These are phyloP conservation scores for Sporobolomyces roseus DNA, from an alignment of 768 basidiomycete species.

Conservation along the genomic window DNA sequence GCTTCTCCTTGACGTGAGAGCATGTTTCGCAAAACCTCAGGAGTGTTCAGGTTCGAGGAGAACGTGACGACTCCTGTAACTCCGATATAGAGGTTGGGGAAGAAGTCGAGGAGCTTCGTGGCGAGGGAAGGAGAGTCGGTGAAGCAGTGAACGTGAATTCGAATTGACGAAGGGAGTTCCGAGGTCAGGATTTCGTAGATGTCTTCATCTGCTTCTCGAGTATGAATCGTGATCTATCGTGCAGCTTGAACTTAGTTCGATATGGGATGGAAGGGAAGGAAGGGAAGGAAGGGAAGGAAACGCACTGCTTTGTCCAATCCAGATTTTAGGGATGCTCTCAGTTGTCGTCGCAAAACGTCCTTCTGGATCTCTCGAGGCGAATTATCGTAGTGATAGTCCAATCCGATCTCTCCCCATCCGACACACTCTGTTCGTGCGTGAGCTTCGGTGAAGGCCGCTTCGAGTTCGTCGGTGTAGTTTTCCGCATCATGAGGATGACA, in stretches of 20 bases:
- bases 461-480: constrained; percentile 64
- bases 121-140: constrained; percentile 76
- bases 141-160: constrained; percentile 78
- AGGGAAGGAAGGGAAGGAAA: not conserved
- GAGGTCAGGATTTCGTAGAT: constrained; percentile 71
- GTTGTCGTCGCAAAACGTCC: constrained; percentile 64
- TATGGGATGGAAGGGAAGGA: too few relatives aligned
- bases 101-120: constrained; percentile 64
- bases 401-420: constrained; percentile 82
- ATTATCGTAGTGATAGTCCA: constrained; percentile 75
- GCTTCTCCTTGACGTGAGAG: constrained; percentile 45
- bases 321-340: constrained; percentile 59
- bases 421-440: constrained; percentile 69
- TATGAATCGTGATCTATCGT: constrained; percentile 66
- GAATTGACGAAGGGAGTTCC: constrained; percentile 67
- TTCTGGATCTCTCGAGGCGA: constrained; percentile 69
- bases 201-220: constrained; percentile 78
- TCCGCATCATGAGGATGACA: constrained; percentile 63
- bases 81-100: constrained; percentile 77
- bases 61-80: constrained; percentile 83
- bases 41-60: constrained; percentile 67
- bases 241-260: too few relatives aligned
- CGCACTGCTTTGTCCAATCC: constrained; percentile 60
- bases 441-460: constrained; percentile 61
- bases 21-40: constrained; percentile 63